Percentiles rank a stretch among this genome's conserved stretches.
Conservation (phyloP, 2,329 filamentous ascomycete species). For the Cladophialophora chaetospira region DNA sequence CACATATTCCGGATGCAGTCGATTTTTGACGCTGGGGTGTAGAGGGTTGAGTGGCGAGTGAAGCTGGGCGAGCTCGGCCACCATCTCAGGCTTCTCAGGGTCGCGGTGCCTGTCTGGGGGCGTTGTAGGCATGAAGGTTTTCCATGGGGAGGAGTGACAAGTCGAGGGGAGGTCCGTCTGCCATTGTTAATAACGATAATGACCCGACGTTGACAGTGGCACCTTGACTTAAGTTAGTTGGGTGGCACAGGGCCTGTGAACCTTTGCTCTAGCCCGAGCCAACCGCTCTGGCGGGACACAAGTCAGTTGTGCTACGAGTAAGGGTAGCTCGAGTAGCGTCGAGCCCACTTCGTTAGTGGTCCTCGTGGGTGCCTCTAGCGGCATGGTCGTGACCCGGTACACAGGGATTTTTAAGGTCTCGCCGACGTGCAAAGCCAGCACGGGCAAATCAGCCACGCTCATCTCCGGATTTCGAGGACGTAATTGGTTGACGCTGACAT, state of each 20-base stretch:
- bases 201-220: no score
- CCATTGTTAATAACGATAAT: constrained; percentile 12
- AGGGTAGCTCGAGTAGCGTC: background rate
- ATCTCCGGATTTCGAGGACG: constrained; percentile 1
- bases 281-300: constrained; percentile 13
- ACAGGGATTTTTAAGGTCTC: background rate
- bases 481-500: constrained; percentile 18
- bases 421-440: background rate
- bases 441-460: constrained; percentile 10
- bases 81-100: constrained; percentile 13
- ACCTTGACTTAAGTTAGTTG: background rate
- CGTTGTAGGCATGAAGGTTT: constrained; percentile 4
- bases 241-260: background rate
- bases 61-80: constrained; percentile 11
- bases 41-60: constrained; percentile 49
- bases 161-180: background rate
- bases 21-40: constrained; percentile 50
- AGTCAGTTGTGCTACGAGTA: constrained; percentile 1
- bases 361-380: constrained; percentile 5
- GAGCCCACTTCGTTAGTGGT: background rate
- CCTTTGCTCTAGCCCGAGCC: constrained; percentile 8
- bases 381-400: background rate
- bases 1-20: constrained; percentile 54
- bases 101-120: background rate
- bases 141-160: constrained; percentile 3